phyloP scores from a whole-genome alignment of 2,329 filamentous ascomycete genomes.

The Pseudocercospora vitis region DNA sequence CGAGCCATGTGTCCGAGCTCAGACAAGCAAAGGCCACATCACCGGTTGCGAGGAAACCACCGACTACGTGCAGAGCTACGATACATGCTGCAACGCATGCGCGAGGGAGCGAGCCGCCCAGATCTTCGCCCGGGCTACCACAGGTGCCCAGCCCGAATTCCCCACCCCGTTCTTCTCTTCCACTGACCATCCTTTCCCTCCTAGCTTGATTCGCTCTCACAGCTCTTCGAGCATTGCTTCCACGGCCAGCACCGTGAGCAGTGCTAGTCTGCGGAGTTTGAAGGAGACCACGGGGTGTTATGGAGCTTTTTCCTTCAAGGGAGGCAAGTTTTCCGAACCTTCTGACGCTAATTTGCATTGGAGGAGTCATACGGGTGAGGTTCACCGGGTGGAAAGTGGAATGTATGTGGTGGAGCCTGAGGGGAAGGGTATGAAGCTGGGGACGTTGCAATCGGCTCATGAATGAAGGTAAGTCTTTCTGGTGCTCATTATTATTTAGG shows the following conservation, averaged over 20 bases:
- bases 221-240: not conserved
- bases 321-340: not conserved
- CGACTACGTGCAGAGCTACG: constrained; percentile 2
- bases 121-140: not conserved
- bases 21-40: not conserved
- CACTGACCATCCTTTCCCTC: not conserved
- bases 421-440: too few species aligned
- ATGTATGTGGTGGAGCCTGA: constrained; percentile 1
- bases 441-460: too few species aligned
- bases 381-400: not conserved
- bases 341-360: not conserved
- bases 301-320: not conserved
- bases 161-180: too few species aligned
- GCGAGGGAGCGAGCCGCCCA: not conserved
- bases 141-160: too few species aligned
- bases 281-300: not conserved
- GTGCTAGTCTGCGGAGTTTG: not conserved
- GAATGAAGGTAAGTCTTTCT: too few species aligned
- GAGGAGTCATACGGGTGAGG: not conserved
- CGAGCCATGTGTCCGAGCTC: not conserved
- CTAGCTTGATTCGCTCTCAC: not conserved
- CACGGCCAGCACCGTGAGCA: not conserved
- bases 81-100: not conserved
- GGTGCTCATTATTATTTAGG: too few species aligned
- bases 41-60: not conserved